Evolutionary conservation across 495 filamentous ascomycete species (phyloP).

Genomic region (Aspergillus leporis): DNA sequence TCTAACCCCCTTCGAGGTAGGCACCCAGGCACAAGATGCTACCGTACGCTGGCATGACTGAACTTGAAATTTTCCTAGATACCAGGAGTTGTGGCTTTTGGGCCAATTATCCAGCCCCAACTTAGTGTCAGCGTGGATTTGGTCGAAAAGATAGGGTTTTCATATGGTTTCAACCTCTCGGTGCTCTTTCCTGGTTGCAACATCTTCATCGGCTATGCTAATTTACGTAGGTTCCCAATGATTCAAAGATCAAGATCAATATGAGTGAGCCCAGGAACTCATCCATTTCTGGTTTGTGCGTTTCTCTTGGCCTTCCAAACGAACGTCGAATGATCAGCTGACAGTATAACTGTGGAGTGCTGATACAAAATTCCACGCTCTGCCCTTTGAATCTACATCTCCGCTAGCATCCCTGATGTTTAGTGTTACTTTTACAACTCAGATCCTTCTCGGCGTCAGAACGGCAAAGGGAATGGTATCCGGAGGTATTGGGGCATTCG

Average conservation of each 20-base stretch:
- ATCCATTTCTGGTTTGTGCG: constrained; percentile 30
- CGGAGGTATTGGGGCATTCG: constrained; percentile 25
- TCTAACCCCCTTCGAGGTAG: constrained; percentile 28
- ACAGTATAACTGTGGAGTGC: constrained; percentile 11
- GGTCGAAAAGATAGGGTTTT: constrained; percentile 23
- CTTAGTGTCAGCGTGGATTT: constrained; percentile 19
- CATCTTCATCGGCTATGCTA: neutral
- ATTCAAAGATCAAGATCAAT: constrained; percentile 27
- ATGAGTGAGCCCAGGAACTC: constrained; percentile 21
- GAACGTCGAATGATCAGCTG: constrained; percentile 1
- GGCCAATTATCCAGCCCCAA: constrained; percentile 23
- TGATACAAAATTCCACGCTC: constrained; percentile 22
- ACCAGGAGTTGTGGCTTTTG: constrained; percentile 29
- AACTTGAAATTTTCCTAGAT: too few species aligned
- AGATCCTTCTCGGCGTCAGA: constrained; percentile 28
- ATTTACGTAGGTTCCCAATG: constrained; percentile 22
- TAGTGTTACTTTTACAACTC: constrained; percentile 21
- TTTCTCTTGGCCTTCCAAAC: neutral
- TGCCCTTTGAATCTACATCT: constrained; percentile 26
- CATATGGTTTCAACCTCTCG: constrained; percentile 29
- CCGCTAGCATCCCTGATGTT: constrained; percentile 22
- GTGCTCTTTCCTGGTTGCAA: neutral
- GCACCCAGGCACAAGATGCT: neutral
- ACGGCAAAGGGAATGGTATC: constrained; percentile 11
- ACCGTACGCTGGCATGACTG: neutral